Percentiles rank a stretch among this genome's conserved stretches.
phyloP scores from a whole-genome alignment of 768 basidiomycete genomes.

The Podaxis pistillaris region DNA sequence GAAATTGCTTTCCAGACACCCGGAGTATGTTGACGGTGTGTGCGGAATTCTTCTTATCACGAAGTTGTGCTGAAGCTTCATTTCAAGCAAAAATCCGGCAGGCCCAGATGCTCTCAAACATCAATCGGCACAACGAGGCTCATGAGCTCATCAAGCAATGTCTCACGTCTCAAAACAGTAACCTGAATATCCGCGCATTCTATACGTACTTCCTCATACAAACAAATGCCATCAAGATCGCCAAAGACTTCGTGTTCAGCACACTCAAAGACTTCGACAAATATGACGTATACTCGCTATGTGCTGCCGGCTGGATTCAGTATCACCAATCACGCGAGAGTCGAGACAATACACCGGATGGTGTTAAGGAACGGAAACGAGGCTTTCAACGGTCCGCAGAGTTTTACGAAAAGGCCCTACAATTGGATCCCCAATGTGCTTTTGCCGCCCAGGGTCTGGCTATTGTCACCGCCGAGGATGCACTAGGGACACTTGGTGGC shows the following conservation, averaged over 20 bases:
- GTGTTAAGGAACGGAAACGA: constrained; percentile 67
- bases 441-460: constrained; percentile 95
- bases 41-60: constrained; percentile 14
- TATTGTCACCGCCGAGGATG: constrained; percentile 91
- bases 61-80: not conserved
- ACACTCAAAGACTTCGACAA: constrained; percentile 86
- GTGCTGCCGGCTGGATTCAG: constrained; percentile 83
- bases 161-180: constrained; percentile 70
- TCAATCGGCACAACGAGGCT: constrained; percentile 76
- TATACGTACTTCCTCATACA: constrained; percentile 93
- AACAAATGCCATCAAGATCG: constrained; percentile 63
- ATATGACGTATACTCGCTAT: constrained; percentile 88
- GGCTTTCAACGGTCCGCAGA: constrained; percentile 84
- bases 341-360: constrained; percentile 58
- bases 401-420: constrained; percentile 89
- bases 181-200: constrained; percentile 87
- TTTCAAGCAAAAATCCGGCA: constrained; percentile 86
- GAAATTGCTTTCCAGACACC: constrained; percentile 84
- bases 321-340: constrained; percentile 87
- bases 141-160: constrained; percentile 90
- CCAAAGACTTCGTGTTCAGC: constrained; percentile 86
- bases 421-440: constrained; percentile 80
- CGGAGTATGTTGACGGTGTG: constrained; percentile 95
- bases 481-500: constrained; percentile 66
- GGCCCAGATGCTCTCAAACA: constrained; percentile 70